Conservation (phyloP, 2,329 filamentous ascomycete species). For the Cladosporium cucumerinum region DNA sequence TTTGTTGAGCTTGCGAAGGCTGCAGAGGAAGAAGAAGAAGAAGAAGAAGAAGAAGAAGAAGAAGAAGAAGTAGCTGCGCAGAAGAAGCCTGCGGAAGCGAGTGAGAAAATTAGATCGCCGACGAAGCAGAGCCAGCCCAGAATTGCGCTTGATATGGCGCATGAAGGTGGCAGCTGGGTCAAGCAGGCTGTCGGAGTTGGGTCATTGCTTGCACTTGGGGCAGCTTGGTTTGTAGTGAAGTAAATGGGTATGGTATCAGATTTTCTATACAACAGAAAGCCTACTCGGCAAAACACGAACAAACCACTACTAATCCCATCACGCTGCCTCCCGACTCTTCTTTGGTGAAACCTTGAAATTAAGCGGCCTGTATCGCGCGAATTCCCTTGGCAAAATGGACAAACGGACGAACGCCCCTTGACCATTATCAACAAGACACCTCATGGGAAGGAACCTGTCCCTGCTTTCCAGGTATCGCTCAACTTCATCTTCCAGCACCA, state of each 20-base stretch:
- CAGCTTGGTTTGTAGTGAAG: conserved; percentile 37
- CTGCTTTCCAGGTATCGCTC: background rate
- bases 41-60: conserved; percentile 20
- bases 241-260: background rate
- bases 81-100: conserved; percentile 11
- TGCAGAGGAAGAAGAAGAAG: conserved; percentile 19
- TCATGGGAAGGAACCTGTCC: background rate
- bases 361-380: background rate
- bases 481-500: background rate
- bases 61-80: conserved; percentile 19
- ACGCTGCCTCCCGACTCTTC: background rate
- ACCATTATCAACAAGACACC: background rate
- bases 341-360: background rate
- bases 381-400: background rate
- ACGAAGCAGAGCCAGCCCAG: conserved; percentile 28
- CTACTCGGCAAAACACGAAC: background rate
- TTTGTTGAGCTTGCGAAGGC: conserved; percentile 46
- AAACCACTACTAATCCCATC: no score
- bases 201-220: conserved; percentile 39
- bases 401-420: background rate
- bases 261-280: background rate
- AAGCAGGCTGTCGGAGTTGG: conserved; percentile 41
- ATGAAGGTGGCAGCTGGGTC: conserved; percentile 37
- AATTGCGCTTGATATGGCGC: conserved; percentile 30
- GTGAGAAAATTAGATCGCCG: conserved; percentile 25